A percentile compares a stretch with the other conserved stretches of the same genome.
Conservation (phyloP, 148 eudicot genomes). For the Fagopyrum tataricum region DNA sequence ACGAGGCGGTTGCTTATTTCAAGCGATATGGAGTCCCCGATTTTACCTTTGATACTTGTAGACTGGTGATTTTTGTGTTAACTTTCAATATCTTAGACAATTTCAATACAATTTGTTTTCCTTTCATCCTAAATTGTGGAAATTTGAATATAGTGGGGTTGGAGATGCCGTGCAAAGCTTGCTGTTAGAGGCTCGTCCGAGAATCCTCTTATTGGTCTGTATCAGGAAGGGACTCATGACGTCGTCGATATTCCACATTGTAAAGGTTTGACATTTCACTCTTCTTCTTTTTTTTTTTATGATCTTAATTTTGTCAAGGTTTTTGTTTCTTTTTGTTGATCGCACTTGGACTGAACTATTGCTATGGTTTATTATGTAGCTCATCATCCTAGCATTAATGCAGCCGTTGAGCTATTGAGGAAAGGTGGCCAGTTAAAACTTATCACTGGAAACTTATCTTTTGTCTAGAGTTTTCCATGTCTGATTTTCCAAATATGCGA, state of each 20-base stretch:
- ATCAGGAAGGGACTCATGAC: slow-evolving; percentile 90
- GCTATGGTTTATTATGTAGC: slow-evolving; percentile 38
- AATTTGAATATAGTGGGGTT: slow-evolving; percentile 53
- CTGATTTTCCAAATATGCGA: not conserved
- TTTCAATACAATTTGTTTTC: slow-evolving; percentile 5
- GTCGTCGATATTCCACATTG: slow-evolving; percentile 86
- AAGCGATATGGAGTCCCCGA: slow-evolving; percentile 50
- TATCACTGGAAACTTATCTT: not conserved
- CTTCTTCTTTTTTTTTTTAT: not conserved
- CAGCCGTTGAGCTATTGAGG: slow-evolving; percentile 68
- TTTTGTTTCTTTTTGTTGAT: not conserved
- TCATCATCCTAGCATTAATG: slow-evolving; percentile 95
- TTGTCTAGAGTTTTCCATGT: not conserved
- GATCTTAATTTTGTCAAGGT: not conserved
- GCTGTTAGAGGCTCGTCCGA: slow-evolving; percentile 79
- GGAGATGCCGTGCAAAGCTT: slow-evolving; percentile 98
- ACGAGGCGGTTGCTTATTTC: slow-evolving; percentile 62
- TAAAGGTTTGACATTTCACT: slow-evolving; percentile 44
- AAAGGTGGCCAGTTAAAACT: slow-evolving; percentile 31
- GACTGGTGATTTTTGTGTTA: slow-evolving; percentile 35
- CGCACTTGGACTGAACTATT: not conserved
- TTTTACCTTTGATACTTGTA: slow-evolving; percentile 65
- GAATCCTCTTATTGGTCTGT: slow-evolving; percentile 77
- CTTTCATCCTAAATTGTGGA: not conserved
- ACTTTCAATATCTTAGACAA: not conserved